phyloP scores from a whole-genome alignment of 345 rosid species.

The Aurinia saxatilis region DNA sequence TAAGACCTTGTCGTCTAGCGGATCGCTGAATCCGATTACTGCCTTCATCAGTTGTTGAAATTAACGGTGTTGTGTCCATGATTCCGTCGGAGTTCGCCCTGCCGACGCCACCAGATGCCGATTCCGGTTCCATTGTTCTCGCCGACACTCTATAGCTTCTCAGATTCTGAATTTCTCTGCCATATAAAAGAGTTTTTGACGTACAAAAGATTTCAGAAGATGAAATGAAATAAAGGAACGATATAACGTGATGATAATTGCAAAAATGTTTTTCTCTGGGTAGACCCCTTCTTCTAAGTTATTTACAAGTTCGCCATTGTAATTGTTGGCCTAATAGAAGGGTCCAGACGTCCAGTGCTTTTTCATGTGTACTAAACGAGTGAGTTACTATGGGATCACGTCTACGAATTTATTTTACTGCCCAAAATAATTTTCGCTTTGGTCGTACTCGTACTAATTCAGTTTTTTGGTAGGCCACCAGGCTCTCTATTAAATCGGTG shows the following conservation, averaged over 20 bases:
- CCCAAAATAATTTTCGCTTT: too few relatives aligned
- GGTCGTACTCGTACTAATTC: too few relatives aligned
- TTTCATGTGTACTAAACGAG: too few relatives aligned
- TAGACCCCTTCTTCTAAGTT: not conserved
- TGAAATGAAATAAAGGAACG: not conserved
- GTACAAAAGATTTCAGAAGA: not conserved
- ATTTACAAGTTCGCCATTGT: not conserved
- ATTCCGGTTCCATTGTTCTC: not conserved
- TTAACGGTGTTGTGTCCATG: constrained; percentile 63
- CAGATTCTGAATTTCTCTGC: not conserved
- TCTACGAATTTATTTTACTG: too few relatives aligned
- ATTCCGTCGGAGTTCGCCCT: constrained; percentile 50
- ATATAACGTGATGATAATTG: not conserved
- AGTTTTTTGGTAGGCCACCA: too few relatives aligned
- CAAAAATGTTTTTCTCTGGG: not conserved
- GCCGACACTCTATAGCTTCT: constrained; percentile 10
- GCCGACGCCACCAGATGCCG: constrained; percentile 13
- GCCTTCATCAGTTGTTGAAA: constrained; percentile 23
- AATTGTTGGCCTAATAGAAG: too few relatives aligned
- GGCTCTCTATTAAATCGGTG: too few relatives aligned
- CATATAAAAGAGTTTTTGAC: constrained; percentile 6
- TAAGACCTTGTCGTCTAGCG: constrained; percentile 52
- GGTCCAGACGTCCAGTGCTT: too few relatives aligned
- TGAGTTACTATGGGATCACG: too few relatives aligned
- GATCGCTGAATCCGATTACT: constrained; percentile 29